Conservation (phyloP, 345 rosid species). For the Firmiana major region DNA sequence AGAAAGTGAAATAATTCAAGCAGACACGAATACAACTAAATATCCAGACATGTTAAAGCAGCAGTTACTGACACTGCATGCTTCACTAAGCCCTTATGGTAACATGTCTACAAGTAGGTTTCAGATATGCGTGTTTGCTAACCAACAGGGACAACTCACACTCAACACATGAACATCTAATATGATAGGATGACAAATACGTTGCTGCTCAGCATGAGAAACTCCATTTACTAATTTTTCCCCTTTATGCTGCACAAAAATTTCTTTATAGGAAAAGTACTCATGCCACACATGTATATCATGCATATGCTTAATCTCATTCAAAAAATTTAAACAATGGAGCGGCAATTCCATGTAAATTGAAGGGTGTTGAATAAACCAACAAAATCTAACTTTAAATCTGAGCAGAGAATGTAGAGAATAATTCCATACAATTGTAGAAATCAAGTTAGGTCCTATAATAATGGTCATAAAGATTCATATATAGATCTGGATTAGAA, state of each 20-base stretch:
- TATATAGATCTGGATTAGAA: neutral
- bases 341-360: neutral
- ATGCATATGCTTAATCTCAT: neutral
- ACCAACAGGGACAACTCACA: neutral
- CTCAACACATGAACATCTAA: neutral
- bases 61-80: neutral
- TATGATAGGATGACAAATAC: neutral
- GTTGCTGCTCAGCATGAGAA: neutral
- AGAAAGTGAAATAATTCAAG: neutral
- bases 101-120: neutral
- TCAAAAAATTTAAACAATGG: neutral
- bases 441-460: slow-evolving; percentile 7
- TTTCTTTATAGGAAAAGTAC: neutral
- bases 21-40: neutral
- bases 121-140: slow-evolving; percentile 5
- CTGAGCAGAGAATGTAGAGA: neutral
- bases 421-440: neutral
- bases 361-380: neutral
- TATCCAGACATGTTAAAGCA: neutral
- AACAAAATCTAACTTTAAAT: neutral
- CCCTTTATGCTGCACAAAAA: neutral
- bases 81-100: no score
- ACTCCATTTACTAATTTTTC: neutral
- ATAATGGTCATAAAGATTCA: neutral
- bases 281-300: neutral